Conservation (phyloP, 2,329 filamentous ascomycete species). For the Penicillium aurantiogriseum region DNA sequence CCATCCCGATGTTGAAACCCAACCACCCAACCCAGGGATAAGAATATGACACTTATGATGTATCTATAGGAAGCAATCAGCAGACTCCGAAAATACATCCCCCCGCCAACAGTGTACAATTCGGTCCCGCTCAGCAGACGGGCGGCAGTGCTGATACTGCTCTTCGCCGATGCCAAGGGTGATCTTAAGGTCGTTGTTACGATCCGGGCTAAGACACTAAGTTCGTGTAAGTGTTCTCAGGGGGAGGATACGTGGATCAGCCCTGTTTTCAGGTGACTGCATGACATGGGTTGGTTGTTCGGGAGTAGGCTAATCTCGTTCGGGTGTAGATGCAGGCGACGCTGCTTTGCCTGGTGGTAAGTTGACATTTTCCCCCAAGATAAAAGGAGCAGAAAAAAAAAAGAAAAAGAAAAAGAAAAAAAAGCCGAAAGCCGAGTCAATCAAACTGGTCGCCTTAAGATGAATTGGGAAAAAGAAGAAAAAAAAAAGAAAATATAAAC, state of each 20-base stretch:
- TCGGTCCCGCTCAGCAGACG: slow-evolving; percentile 61
- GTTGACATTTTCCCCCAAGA: slow-evolving; percentile 38
- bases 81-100: slow-evolving; percentile 55
- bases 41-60: background rate
- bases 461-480: background rate
- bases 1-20: slow-evolving; percentile 23
- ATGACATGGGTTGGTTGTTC: slow-evolving; percentile 15
- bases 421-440: background rate
- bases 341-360: slow-evolving; percentile 83
- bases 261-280: slow-evolving; percentile 13
- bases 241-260: background rate
- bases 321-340: slow-evolving; percentile 66
- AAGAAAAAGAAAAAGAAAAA: background rate
- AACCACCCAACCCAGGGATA: slow-evolving; percentile 11
- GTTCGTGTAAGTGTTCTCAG: slow-evolving; percentile 48
- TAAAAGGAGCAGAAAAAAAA: background rate
- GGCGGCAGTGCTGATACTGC: slow-evolving; percentile 81
- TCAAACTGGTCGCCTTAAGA: background rate
- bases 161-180: slow-evolving; percentile 80
- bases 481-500: slow-evolving; percentile 7
- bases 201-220: slow-evolving; percentile 58
- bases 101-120: slow-evolving; percentile 59
- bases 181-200: slow-evolving; percentile 69
- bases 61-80: slow-evolving; percentile 51
- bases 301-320: slow-evolving; percentile 15